A percentile compares a stretch with the other conserved stretches of the same genome.
Evolutionary conservation across 768 basidiomycete species (phyloP).

Genomic region (Xerocomellus chrysenteron): DNA sequence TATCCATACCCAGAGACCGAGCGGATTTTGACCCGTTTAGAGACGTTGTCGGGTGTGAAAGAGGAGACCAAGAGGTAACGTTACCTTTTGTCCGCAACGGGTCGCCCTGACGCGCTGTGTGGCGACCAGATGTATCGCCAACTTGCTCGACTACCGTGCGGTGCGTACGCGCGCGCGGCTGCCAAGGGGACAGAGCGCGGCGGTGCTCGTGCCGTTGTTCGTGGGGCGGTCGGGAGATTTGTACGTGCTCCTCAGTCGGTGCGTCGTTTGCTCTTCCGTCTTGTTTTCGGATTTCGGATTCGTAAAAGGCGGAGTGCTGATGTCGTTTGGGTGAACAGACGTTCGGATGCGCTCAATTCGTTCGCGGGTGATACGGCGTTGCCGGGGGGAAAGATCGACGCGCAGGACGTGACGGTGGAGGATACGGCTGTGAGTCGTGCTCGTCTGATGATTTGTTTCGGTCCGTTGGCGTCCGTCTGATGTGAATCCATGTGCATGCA

Average conservation of each 20-base stretch:
- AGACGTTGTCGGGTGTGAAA: constrained; percentile 7
- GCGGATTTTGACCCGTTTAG: constrained; percentile 8
- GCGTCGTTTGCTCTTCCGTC: constrained; percentile 28
- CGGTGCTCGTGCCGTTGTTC: constrained; percentile 82
- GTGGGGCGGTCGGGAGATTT: constrained; percentile 81
- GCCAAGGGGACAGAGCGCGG: constrained; percentile 63
- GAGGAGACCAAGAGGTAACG: constrained; percentile 26
- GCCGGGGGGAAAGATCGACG: constrained; percentile 82
- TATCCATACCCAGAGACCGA: constrained; percentile 18
- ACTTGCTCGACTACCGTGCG: constrained; percentile 28
- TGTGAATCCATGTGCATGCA: background rate
- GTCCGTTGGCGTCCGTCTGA: background rate
- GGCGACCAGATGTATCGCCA: constrained; percentile 23
- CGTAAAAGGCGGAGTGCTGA: background rate
- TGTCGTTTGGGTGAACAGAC: constrained; percentile 40
- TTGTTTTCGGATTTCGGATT: background rate
- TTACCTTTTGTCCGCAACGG: background rate
- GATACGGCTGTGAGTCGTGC: constrained; percentile 64
- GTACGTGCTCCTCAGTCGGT: constrained; percentile 84
- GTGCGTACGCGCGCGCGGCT: constrained; percentile 34
- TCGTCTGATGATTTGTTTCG: background rate
- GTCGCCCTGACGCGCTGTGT: too few relatives aligned
- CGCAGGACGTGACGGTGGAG: constrained; percentile 64
- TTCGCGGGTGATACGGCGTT: constrained; percentile 89
- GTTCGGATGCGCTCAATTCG: constrained; percentile 66